Conservation (phyloP, 2,329 filamentous ascomycete species). For the Fusarium piperis region DNA sequence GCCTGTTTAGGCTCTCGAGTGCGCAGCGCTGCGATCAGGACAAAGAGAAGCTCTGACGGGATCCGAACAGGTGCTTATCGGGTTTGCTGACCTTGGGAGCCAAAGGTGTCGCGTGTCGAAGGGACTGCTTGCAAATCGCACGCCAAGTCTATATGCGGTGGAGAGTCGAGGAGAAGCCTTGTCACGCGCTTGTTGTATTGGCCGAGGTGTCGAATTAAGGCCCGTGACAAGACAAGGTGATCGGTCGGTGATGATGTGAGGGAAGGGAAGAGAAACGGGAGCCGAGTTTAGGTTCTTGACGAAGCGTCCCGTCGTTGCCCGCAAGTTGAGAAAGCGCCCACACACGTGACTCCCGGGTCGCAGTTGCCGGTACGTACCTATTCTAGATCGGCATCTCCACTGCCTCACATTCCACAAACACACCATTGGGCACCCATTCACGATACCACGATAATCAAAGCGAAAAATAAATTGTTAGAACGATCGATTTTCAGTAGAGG, state of each 20-base stretch:
- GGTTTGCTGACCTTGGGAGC: not conserved
- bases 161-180: not conserved
- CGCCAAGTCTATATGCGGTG: not conserved
- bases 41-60: conserved; percentile 4
- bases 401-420: not conserved
- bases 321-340: not conserved
- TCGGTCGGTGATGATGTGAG: not conserved
- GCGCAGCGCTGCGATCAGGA: conserved; percentile 9
- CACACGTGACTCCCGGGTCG: conserved; percentile 20
- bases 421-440: not conserved
- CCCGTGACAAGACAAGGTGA: not conserved
- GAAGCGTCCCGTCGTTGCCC: conserved; percentile 14
- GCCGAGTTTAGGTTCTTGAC: conserved; percentile 3
- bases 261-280: not conserved
- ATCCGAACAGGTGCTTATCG: conserved; percentile 8
- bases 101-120: conserved; percentile 11
- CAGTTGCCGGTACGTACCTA: conserved; percentile 13
- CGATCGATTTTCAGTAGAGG: conserved; percentile 4
- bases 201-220: not conserved
- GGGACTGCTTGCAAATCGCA: conserved; percentile 5
- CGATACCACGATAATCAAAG: not conserved
- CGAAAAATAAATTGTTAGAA: not conserved
- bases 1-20: conserved; percentile 13
- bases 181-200: not conserved
- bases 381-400: not conserved